Evolutionary conservation across 2,329 filamentous ascomycete genomes (phyloP), one percentile per base, ranked within the genome.

Genomic region (Pseudomassariella vexata): DNA sequence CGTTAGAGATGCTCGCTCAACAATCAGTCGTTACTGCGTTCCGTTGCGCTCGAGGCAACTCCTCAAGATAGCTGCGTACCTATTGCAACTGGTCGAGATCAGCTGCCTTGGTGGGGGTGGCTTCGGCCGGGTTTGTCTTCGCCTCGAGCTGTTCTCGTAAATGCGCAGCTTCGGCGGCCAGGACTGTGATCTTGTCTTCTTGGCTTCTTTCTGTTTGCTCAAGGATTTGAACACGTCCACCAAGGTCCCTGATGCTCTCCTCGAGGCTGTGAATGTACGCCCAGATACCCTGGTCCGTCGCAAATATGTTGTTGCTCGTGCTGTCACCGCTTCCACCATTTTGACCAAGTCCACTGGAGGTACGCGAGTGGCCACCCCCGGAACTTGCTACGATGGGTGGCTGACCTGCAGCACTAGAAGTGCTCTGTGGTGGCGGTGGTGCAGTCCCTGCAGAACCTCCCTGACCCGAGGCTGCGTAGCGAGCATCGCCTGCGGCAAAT

Each of bases 211-310:
- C 64, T 29, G 48, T 41, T 15, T 55, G 50, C 41, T 68, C 65
- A 49, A 72, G 57, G 5, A 46, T 46, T 23, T 58, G 53, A 12
- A 70, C 52, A 30, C 60, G 60, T 20, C 71, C 66, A 22, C 56
- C 59, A 15, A 73, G 47, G 9, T 60, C 53, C 34, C 66, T 65
- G n/a, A 73, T 52, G 42, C 63, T 63, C 9, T 76, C 72, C 49
- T 90, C 84, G 30, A 90, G 63, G 12, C 68, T 70, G 35, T 85
- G 78, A 20, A 89, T 74, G 47, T 87, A 87, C 4, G 69, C 62
- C 81, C 81, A 87, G 7, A 89, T 63, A 24, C 77, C 79, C 40
- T 76, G 67, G 30, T 78, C 74, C 12, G 70, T 61, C 32, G 76
- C 65, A 53, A 86, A 81, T 38, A 86, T 67, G 45, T 85, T 55